These are phyloP conservation scores for Torrubiellomyces zombiae DNA, from an alignment of 2,329 filamentous ascomycete species.

Conservation along the genomic window DNA sequence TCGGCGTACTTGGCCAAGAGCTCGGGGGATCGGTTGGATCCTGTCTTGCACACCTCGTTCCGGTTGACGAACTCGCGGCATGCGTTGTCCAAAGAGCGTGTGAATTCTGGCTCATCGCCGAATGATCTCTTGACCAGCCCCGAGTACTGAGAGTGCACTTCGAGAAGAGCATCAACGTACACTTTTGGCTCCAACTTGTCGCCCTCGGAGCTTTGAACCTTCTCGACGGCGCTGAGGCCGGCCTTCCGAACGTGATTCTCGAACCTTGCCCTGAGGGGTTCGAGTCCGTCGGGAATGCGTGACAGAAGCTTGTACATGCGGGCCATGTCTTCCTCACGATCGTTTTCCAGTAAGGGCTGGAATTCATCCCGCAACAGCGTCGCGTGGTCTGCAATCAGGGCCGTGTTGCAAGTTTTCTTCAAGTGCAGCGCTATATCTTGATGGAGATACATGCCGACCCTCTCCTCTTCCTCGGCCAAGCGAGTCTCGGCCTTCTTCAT, in stretches of 20 bases:
- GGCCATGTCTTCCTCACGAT: slow-evolving; percentile 87
- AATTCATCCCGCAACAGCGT: slow-evolving; percentile 84
- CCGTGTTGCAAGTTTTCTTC: slow-evolving; percentile 76
- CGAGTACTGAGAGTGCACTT: slow-evolving; percentile 88
- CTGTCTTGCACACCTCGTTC: slow-evolving; percentile 87
- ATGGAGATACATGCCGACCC: slow-evolving; percentile 82
- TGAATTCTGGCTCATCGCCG: slow-evolving; percentile 90
- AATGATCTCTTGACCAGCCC: slow-evolving; percentile 84
- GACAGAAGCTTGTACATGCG: slow-evolving; percentile 90
- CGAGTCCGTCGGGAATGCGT: slow-evolving; percentile 77
- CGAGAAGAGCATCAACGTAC: slow-evolving; percentile 86
- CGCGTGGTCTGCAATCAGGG: slow-evolving; percentile 79
- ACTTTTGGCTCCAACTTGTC: slow-evolving; percentile 91
- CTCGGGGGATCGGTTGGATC: slow-evolving; percentile 87
- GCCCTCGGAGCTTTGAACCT: slow-evolving; percentile 69
- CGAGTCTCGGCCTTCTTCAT: slow-evolving; percentile 98
- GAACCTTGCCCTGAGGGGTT: slow-evolving; percentile 73
- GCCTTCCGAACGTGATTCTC: slow-evolving; percentile 87
- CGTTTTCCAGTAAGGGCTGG: slow-evolving; percentile 80
- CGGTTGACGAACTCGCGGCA: slow-evolving; percentile 97
- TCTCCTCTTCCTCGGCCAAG: slow-evolving; percentile 82
- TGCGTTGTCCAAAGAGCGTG: slow-evolving; percentile 86
- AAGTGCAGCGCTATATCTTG: slow-evolving; percentile 72
- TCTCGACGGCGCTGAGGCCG: slow-evolving; percentile 74
- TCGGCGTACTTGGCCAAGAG: slow-evolving; percentile 92